Base-by-base conservation (phyloP, 768 basidiomycete species). In the Lentinula sp. region DNA sequence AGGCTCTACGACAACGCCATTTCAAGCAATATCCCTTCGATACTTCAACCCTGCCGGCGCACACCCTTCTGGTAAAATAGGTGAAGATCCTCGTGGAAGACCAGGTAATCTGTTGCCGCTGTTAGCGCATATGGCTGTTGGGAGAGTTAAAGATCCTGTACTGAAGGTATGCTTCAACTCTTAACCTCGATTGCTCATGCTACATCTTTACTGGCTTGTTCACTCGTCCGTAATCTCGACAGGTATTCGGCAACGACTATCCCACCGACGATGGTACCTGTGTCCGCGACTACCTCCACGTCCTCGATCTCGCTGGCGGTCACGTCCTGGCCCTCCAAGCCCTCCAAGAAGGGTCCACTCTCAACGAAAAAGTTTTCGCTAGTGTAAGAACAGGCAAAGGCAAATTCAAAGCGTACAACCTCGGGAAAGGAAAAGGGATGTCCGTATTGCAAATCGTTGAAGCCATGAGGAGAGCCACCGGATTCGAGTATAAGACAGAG, bases 41-140 rank as follows among this genome's bases (percentile, higher is more conserved):
- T 99, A 98, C 76, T 99, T 99, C 90, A 99, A 99, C 73, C 97
- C 97, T 64, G 97, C 93, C 41, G 97, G 97, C n/a, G 95, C 96
- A 0, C 96, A 98, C 73, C 93, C 95, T 1, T 97, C 95, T 20
- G 97, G 97, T 45, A 73, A 79, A 62, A 95, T 99, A 58, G 97
- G 97, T 20, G 97, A 99, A 74, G 95, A 98, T 68, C 97, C 97
- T n/a, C 80, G 84, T 51, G 97, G 97, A 41, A 87, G 93, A 59
- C 97, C 97, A 6, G 94, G 91, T 58, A 99, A 99, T 73, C 81
- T 99, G 45, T 77, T 99, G 35, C 97, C 97, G 6, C 78, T 98
- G 8, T 84, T 98, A 42, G 91, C 94, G 6, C 94, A 96, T 50
- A 97, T 98, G 84, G 95, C 97, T 5, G 77, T 94, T 59, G 97